Evolutionary conservation across 345 rosid genomes (phyloP).

Genomic region (Eucalyptus curtisii): DNA sequence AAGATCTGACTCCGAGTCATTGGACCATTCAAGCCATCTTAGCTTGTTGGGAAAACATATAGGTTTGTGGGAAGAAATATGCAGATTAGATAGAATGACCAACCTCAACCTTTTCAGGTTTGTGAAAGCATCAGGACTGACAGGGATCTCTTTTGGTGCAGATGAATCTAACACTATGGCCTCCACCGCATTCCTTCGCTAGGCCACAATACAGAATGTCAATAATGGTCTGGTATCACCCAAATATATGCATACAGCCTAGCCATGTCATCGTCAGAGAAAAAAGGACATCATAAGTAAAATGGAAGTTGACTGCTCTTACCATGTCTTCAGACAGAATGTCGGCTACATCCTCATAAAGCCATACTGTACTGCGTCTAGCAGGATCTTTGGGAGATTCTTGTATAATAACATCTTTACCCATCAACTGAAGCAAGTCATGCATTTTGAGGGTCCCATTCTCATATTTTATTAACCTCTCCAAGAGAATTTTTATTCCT

Average conservation of each 20-base stretch:
- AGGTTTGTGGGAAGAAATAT: not conserved
- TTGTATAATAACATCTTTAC: not conserved
- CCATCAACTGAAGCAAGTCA: slow-evolving; percentile 9
- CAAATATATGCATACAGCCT: not conserved
- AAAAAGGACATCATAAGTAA: not conserved
- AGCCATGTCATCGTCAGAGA: not conserved
- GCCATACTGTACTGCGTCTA: slow-evolving; percentile 2
- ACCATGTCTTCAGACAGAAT: not conserved
- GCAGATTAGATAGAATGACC: not conserved
- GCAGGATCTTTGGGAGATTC: slow-evolving; percentile 3
- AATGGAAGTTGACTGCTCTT: not conserved
- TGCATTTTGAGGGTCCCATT: not conserved
- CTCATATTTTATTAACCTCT: not conserved
- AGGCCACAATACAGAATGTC: not conserved
- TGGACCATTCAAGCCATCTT: not conserved
- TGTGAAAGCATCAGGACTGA: not conserved
- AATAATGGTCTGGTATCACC: not conserved
- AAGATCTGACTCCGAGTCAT: not conserved
- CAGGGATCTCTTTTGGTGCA: not conserved
- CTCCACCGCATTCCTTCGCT: not conserved
- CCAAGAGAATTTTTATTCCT: not conserved
- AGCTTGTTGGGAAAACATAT: not conserved
- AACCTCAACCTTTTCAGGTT: not conserved
- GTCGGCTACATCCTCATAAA: not conserved
- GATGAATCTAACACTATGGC: not conserved